Conservation (phyloP, 495 filamentous ascomycete genomes). For the Pseudotulostoma volvatum region DNA sequence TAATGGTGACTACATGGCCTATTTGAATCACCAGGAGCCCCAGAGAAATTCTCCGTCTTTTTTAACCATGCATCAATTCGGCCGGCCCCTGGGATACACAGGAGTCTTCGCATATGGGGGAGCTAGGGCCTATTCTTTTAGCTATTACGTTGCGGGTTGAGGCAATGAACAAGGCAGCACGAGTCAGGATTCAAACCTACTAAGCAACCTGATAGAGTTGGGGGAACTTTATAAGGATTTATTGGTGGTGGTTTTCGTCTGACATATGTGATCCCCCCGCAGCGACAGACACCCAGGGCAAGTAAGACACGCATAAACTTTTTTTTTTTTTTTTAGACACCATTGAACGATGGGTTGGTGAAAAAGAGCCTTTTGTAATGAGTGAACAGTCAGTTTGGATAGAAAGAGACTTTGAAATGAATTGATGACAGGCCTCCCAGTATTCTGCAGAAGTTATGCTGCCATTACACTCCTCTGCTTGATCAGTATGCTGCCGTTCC, state of each 20-base stretch:
- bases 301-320: too few relatives aligned
- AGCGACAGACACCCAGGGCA: too few relatives aligned
- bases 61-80: slow-evolving; percentile 7
- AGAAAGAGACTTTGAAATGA: slow-evolving; percentile 1
- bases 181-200: too few relatives aligned
- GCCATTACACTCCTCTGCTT: background rate
- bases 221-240: too few relatives aligned
- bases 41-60: too few relatives aligned
- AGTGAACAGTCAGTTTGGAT: slow-evolving; percentile 1
- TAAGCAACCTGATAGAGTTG: too few relatives aligned
- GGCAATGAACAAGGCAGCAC: too few relatives aligned
- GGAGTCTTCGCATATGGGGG: background rate
- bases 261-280: too few relatives aligned
- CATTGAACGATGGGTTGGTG: slow-evolving; percentile 3
- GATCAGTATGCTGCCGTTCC: background rate
- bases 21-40: too few relatives aligned
- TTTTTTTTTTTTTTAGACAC: too few relatives aligned
- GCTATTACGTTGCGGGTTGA: slow-evolving; percentile 3
- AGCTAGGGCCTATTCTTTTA: slow-evolving; percentile 3
- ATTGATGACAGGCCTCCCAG: background rate
- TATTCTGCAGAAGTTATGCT: slow-evolving; percentile 3
- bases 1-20: too few relatives aligned
- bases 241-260: too few relatives aligned
- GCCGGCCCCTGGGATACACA: slow-evolving; percentile 5
- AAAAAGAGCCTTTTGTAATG: slow-evolving; percentile 3